phyloP scores from a whole-genome alignment of 164 flowering plant species.

The Umbellularia californica region DNA sequence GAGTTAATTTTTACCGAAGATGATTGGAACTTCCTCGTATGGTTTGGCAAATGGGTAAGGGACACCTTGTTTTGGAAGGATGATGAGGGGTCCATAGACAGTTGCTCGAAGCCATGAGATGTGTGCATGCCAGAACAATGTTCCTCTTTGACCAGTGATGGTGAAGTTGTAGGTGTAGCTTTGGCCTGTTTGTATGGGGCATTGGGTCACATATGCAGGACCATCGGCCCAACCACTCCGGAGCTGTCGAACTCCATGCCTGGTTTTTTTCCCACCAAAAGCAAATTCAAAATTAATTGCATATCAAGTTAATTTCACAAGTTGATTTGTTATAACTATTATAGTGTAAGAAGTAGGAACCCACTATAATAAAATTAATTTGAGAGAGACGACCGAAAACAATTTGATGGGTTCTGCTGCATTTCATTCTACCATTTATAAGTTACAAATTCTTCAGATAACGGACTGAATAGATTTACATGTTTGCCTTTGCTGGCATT shows the following conservation, averaged over 20 bases:
- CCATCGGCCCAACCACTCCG: slow-evolving; percentile 68
- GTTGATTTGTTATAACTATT: too few species aligned
- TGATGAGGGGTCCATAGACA: slow-evolving; percentile 56
- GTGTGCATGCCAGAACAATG: slow-evolving; percentile 57
- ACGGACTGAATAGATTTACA: too few species aligned
- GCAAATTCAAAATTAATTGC: too few species aligned
- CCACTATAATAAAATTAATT: too few species aligned
- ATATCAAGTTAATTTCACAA: too few species aligned
- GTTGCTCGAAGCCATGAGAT: slow-evolving; percentile 60
- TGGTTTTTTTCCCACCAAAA: slow-evolving; percentile 7
- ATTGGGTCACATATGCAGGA: slow-evolving; percentile 60
- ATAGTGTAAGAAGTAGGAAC: too few species aligned
- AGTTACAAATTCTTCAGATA: too few species aligned
- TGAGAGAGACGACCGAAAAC: too few species aligned
- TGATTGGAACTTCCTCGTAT: slow-evolving; percentile 57
- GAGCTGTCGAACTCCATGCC: slow-evolving; percentile 69
- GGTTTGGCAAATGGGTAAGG: slow-evolving; percentile 55
- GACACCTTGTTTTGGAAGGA: slow-evolving; percentile 42
- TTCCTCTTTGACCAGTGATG: slow-evolving; percentile 55
- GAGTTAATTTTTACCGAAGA: slow-evolving; percentile 35
- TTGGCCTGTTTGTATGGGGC: slow-evolving; percentile 66
- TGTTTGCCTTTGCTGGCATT: too few species aligned
- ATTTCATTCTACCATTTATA: too few species aligned
- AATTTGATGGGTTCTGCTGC: too few species aligned
- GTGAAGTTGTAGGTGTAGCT: slow-evolving; percentile 59